Base-by-base conservation (phyloP, 2,329 filamentous ascomycete species). In the Lasiodiplodia citricola region DNA sequence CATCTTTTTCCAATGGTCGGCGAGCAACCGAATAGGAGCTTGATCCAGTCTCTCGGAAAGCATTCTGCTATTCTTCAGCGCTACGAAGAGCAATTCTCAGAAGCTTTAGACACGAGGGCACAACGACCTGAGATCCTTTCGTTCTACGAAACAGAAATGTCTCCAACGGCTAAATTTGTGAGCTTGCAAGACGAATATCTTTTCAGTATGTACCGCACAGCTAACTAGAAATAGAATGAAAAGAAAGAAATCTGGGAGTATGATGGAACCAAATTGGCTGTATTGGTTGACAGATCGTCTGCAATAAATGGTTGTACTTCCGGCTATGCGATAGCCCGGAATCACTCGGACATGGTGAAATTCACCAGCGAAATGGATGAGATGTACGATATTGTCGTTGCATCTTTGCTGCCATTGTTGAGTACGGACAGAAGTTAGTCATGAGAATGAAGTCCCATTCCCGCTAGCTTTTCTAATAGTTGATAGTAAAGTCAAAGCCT, bases 111-210 rank as follows among this genome's bases (percentile, higher is more conserved):
- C 11, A 8, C 21, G 11, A 41, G 3, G 3, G 5, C 25, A 18
- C 37, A 0, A 2, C 31, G 8, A 10, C 35, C 56, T 23, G 16
- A 44, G 14, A 14, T 66, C 7, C 18, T 56, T 1, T 66, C 64
- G 4, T 66, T 56, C 37, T 66, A 56, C 16, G 64, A 66, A 7
- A 57, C 64, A 10, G 37, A 56, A 4, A 14, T 47, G 8, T 66
- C 64, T n/a, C 64, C 51, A 0, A 66, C 64, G 1, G 64, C 64
- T 7, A 3, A 18, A 3, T 47, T 50, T 37, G 56, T 58, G 0
- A 44, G 16, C 7, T 18, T 18, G 41, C 5, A 7, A 44, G 2
- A 1, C 41, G 1, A 5, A 44, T 7, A 8, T 7, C 7, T 44
- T 44, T 7, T 5, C 16, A 1, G 16, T n/a, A 44, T 18, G 7